Evolutionary conservation across 257 asterid genomes (phyloP).

Genomic region (Solanum corneliomulleri): DNA sequence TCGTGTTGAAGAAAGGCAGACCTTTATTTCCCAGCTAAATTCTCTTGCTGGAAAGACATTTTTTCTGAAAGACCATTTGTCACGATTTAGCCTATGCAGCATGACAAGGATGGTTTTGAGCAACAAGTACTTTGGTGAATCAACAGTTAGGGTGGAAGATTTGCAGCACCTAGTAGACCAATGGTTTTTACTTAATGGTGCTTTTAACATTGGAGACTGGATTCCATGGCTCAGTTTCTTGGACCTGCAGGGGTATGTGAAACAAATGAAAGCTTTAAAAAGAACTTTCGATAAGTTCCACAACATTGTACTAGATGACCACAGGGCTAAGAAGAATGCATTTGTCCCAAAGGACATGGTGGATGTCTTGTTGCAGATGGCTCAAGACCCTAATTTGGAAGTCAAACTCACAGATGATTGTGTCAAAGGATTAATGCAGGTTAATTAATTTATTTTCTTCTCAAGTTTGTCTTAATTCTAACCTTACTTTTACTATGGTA

Average conservation of each 20-base stretch:
- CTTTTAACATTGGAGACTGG: slow-evolving; percentile 30
- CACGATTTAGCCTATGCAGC: neutral
- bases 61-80: slow-evolving; percentile 7
- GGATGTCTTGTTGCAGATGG: slow-evolving; percentile 15
- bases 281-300: slow-evolving; percentile 12
- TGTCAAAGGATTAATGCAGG: slow-evolving; percentile 20
- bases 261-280: slow-evolving; percentile 15
- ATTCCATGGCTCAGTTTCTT: slow-evolving; percentile 36
- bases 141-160: neutral
- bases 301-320: slow-evolving; percentile 26
- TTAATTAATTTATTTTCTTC: too few species aligned
- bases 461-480: neutral
- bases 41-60: slow-evolving; percentile 13
- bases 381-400: slow-evolving; percentile 24
- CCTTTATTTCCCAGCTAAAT: slow-evolving; percentile 7
- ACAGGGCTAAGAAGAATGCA: neutral
- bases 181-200: slow-evolving; percentile 20
- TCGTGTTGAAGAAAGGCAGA: slow-evolving; percentile 10
- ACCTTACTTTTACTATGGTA: neutral
- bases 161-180: slow-evolving; percentile 12
- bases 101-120: slow-evolving; percentile 19
- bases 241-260: slow-evolving; percentile 35
- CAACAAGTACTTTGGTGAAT: slow-evolving; percentile 5
- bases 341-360: slow-evolving; percentile 6
- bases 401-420: slow-evolving; percentile 18